These are phyloP conservation scores for Chionographis japonica DNA, from an alignment of 106 monocot genomes.

Conservation along the genomic window DNA sequence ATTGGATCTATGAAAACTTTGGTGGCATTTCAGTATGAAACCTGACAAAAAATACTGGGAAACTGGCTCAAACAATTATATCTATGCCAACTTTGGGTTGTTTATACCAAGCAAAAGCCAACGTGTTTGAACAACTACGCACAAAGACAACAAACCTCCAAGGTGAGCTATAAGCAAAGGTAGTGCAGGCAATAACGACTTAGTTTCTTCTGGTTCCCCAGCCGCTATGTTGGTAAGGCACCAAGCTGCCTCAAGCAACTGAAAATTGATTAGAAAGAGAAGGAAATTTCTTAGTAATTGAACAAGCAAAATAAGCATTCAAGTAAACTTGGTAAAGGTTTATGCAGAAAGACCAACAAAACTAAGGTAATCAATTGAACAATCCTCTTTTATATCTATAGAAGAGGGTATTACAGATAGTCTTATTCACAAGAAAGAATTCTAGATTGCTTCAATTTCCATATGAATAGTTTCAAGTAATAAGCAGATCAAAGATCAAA, in stretches of 20 bases:
- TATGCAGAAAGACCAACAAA: too few species aligned
- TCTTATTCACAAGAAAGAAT: too few species aligned
- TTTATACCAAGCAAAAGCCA: not conserved
- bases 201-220: constrained; percentile 89
- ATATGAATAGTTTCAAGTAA: not conserved
- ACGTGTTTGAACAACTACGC: not conserved
- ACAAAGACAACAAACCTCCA: constrained; percentile 67
- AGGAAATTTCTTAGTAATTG: not conserved
- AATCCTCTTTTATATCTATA: too few species aligned
- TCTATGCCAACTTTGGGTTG: not conserved
- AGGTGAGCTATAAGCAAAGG: constrained; percentile 96
- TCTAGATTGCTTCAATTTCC: not conserved
- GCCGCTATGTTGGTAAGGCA: constrained; percentile 98
- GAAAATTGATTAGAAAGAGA: constrained; percentile 9
- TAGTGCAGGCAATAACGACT: constrained; percentile 71
- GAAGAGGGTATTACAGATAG: too few species aligned
- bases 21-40: too few species aligned
- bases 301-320: not conserved
- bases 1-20: not conserved
- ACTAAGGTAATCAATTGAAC: too few species aligned
- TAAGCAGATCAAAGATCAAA: not conserved
- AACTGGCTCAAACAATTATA: not conserved
- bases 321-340: not conserved
- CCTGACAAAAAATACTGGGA: not conserved
- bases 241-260: constrained; percentile 99